Evolutionary conservation across 768 basidiomycete species (phyloP), one percentile per base, ranked within the genome.

Genomic region (Russula brevipes): DNA sequence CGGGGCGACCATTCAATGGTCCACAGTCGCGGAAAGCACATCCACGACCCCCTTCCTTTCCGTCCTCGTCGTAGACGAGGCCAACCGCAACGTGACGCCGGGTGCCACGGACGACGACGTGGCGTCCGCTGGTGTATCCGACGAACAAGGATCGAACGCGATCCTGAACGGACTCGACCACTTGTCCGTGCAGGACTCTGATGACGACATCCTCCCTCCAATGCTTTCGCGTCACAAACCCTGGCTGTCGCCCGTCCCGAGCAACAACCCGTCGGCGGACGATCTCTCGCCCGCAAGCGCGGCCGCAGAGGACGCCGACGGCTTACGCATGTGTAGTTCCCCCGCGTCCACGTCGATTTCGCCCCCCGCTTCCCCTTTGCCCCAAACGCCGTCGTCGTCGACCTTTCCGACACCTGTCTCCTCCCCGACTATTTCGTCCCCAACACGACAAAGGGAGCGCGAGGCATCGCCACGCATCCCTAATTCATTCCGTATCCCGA

Each of bases 181-280:
- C 3, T 11, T 56, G 47, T 62, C 46, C 12, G 19, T 56, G 31
- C 49, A n/a, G 16, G 67, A 54, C 3, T 45, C 57, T 3, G 24
- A 49, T 14, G 65, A 63, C 10, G 41, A 31, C 19, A 2, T 56
- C 24, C 61, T 68, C 14, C 58, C 54, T 8, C 53, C 60, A 17
- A 42, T 66, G 4, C 61, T 66, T 11, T 41, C 67, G 33, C 60
- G 50, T 30, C 60, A 50, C n/a, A 24, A 45, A 1, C 42, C 35
- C 17, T 31, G 57, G 49, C 42, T 68, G 4, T 60, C 67, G 31
- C 67, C 67, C 42, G 67, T 68, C 17, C 65, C 54, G 1, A 68
- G 67, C 42, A 57, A 52, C 16, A 66, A 64, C 55, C 39, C 59
- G 19, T 68, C 67, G 3, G 36, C 35, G 0, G 67, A 63, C 47